Evolutionary conservation across 1,139 yeast genomes (phyloP).

Genomic region (Geotrichum histeridarum): DNA sequence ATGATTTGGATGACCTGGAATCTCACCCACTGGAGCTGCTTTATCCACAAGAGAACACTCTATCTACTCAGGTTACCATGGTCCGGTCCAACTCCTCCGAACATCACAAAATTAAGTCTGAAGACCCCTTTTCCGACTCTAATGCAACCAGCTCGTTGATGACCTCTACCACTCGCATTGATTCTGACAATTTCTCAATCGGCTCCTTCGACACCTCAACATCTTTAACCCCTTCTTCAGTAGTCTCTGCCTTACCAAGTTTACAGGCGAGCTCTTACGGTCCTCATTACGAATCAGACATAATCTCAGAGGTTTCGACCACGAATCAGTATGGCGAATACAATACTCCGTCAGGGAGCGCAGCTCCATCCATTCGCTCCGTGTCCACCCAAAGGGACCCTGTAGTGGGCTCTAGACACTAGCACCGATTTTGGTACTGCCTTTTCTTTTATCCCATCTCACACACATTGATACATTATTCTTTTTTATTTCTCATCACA

Average conservation of each 20-base stretch:
- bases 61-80: not conserved
- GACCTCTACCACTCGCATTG: not conserved
- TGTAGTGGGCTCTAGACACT: not conserved
- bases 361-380: conserved; percentile 12
- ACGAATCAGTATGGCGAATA: conserved; percentile 8
- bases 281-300: not conserved
- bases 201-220: conserved; percentile 1
- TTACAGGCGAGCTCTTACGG: conserved; percentile 6
- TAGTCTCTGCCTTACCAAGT: not conserved
- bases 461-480: too few species aligned
- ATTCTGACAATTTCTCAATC: not conserved
- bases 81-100: not conserved
- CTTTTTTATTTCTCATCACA: not conserved
- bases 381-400: conserved; percentile 2
- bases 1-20: conserved; percentile 8
- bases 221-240: conserved; percentile 3
- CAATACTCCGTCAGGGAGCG: conserved; percentile 3
- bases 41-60: not conserved
- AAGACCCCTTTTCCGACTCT: not conserved
- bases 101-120: not conserved
- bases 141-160: not conserved
- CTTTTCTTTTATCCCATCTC: not conserved
- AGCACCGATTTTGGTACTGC: not conserved
- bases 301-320: conserved; percentile 8
- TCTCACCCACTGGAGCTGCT: conserved; percentile 3